Evolutionary conservation across 257 asterid genomes (phyloP).

Genomic region (Avicennia marina): DNA sequence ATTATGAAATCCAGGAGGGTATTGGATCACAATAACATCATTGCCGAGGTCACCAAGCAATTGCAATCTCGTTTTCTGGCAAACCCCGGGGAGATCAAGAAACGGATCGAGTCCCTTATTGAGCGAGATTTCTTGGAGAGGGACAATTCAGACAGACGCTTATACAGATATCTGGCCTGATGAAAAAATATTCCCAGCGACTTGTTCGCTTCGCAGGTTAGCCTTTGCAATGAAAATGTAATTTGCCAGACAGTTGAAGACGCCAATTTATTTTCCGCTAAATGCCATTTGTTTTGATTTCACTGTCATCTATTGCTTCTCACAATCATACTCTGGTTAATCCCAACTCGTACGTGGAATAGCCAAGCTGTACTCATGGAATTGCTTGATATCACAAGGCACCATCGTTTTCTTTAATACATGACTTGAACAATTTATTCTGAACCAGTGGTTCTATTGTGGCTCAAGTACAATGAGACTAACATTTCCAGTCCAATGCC

Average conservation of each 20-base stretch:
- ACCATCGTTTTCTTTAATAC: too few relatives aligned
- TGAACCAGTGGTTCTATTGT: too few relatives aligned
- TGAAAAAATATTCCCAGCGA: background rate
- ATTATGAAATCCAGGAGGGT: conserved; percentile 55
- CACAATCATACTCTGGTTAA: background rate
- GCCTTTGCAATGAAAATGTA: conserved; percentile 18
- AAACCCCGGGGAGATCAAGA: conserved; percentile 50
- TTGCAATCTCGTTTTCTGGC: conserved; percentile 53
- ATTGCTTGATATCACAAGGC: too few relatives aligned
- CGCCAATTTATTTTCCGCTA: conserved; percentile 12
- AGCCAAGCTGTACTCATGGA: too few relatives aligned
- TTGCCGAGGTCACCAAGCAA: conserved; percentile 54
- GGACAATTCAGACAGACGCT: conserved; percentile 34
- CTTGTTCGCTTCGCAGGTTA: conserved; percentile 18
- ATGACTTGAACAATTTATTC: too few relatives aligned
- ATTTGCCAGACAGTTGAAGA: conserved; percentile 19
- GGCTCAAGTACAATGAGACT: too few relatives aligned
- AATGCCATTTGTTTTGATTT: conserved; percentile 18
- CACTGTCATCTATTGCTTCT: background rate
- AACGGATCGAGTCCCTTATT: conserved; percentile 54
- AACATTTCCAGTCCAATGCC: too few relatives aligned
- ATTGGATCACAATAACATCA: conserved; percentile 47
- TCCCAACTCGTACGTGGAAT: background rate
- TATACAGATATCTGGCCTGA: conserved; percentile 50
- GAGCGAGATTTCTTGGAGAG: conserved; percentile 63